These are phyloP conservation scores for Chlorella vulgaris DNA, from an alignment of 139 green algal genomes.

Conservation along the genomic window DNA sequence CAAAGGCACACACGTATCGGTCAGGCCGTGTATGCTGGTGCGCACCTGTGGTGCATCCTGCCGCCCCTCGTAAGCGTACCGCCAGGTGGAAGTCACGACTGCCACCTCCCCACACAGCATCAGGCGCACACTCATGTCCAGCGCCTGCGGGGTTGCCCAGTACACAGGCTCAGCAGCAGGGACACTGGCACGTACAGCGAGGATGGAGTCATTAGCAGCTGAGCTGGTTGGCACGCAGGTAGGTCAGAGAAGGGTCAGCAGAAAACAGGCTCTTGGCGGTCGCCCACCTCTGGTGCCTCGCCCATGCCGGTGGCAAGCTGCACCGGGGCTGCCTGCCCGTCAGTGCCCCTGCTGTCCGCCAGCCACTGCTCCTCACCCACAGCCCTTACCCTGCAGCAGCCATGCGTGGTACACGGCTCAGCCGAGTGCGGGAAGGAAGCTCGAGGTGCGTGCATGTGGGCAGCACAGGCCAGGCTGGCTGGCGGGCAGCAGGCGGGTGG, in stretches of 20 bases:
- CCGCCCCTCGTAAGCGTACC: slow-evolving; percentile 24
- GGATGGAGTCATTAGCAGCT: slow-evolving; percentile 43
- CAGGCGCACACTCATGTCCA: slow-evolving; percentile 77
- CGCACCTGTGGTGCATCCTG: slow-evolving; percentile 29
- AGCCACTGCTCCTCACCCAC: not conserved
- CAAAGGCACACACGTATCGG: no score
- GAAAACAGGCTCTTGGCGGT: not conserved
- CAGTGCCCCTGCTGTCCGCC: slow-evolving; percentile 2
- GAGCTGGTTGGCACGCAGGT: not conserved
- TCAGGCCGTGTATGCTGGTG: no score
- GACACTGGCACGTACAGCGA: not conserved
- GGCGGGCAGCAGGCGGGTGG: not conserved
- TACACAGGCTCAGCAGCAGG: not conserved
- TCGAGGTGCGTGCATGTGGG: no score
- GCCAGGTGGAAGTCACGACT: slow-evolving; percentile 32
- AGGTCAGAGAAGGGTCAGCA: not conserved
- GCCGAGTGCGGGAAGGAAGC: no score
- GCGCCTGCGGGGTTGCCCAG: slow-evolving; percentile 16
- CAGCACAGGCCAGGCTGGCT: no score
- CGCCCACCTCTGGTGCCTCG: slow-evolving; percentile 31
- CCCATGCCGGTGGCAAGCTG: slow-evolving; percentile 46
- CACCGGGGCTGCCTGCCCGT: not conserved
- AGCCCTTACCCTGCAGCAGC: not conserved
- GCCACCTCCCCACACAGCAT: slow-evolving; percentile 78
- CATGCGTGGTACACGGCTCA: not conserved